Evolutionary conservation across 108 stramenopile genomes (phyloP), one percentile per base, ranked within the genome.

Genomic region (Ochromonas danica): DNA sequence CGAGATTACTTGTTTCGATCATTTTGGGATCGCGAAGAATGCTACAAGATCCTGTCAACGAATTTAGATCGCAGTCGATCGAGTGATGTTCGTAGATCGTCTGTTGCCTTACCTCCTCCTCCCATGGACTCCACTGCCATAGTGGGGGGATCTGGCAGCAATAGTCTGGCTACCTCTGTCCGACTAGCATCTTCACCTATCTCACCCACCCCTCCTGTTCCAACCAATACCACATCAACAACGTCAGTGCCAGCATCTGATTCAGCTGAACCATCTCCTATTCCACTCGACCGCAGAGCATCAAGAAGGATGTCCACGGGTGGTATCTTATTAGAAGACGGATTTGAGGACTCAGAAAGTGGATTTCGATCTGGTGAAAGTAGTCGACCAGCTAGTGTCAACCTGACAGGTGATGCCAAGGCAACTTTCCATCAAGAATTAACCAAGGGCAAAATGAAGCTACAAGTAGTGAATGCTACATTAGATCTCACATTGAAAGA

Each of bases 1-100:
- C 1, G 60, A 39, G 10, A 22, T 36, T 78, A 78, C 61, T 28
- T 40, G 35, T 78, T 78, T 39, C 78, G 78, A 10, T 61, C 45
- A n/a, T 78, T 78, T 61, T 78, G 78, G 78, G 78, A 78, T 39
- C 1, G 84, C 35, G 84, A 85, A 30, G 82, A 85, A 74, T 83
- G 82, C 80, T 77, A 63, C 42, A 79, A 77, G 41, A 82, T 85
- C 1, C 27, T 79, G 41, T n/a, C n/a, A 42, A 67, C 30, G 6
- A 35, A 36, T 67, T 67, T 67, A 6, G 3, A 6, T 35, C 63
- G 25, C 17, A 36, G 35, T 67, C 25, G n/a, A n/a, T 36, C 3
- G 31, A 33, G 63, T 6, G 30, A 67, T 51, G 6, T 51, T 51
- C 14, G 45, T 51, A 22, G 45, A 51, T 51, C 45, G 22, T 14